phyloP scores from a whole-genome alignment of 805 yeast species.

The Candida jianshihensis region DNA sequence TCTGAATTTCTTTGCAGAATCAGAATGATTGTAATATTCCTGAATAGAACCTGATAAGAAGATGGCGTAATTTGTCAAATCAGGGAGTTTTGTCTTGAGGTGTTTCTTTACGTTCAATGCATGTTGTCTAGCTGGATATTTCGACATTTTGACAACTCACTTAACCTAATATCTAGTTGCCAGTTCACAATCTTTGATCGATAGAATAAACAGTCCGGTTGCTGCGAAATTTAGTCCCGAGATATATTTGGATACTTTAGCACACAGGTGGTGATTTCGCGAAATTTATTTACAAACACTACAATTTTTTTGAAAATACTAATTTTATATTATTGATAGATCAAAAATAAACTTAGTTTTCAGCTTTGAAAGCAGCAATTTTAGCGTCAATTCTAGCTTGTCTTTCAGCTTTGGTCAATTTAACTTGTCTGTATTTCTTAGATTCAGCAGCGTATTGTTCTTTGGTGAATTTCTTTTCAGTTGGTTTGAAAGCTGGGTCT shows the following conservation, averaged over 20 bases:
- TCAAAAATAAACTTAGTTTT: conserved; percentile 35
- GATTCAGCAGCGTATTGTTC: conserved; percentile 97
- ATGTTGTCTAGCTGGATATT: conserved; percentile 83
- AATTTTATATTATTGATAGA: conserved; percentile 24
- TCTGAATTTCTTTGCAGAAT: conserved; percentile 69
- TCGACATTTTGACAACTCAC: conserved; percentile 22
- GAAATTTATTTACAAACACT: conserved; percentile 33
- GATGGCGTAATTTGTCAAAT: conserved; percentile 31
- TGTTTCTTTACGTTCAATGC: conserved; percentile 46
- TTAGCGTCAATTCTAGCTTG: conserved; percentile 82
- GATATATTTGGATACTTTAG: too few species aligned
- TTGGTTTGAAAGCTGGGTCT: conserved; percentile 86
- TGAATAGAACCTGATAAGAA: conserved; percentile 56
- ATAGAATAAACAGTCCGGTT: too few species aligned
- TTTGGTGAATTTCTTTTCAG: conserved; percentile 91
- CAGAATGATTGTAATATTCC: conserved; percentile 67
- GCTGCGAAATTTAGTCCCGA: too few species aligned
- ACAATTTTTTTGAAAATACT: conserved; percentile 19
- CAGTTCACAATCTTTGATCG: background rate
- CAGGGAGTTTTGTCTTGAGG: conserved; percentile 22
- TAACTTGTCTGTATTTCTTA: conserved; percentile 82
- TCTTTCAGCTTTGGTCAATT: conserved; percentile 90
- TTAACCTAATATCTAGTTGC: background rate
- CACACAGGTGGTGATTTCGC: background rate
- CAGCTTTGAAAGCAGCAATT: conserved; percentile 81